Percentiles rank a stretch among this genome's conserved stretches.
phyloP scores from a whole-genome alignment of 2,329 filamentous ascomycete genomes.

The Fonsecaea multimorphosa region DNA sequence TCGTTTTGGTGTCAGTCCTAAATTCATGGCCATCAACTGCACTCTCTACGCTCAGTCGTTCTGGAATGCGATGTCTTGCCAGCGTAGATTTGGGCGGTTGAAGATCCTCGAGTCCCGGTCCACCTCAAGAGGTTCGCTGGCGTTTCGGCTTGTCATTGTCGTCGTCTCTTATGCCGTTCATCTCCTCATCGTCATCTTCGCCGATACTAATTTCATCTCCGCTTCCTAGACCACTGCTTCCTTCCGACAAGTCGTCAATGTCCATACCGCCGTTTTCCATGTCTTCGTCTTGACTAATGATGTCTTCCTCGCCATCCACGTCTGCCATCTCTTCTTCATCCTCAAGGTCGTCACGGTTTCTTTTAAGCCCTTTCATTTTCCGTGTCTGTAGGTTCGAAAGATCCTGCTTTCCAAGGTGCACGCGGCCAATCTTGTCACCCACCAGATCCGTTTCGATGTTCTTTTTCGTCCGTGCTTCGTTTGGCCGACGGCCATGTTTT shows the following conservation, averaged over 20 bases:
- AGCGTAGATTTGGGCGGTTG: not conserved
- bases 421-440: slow-evolving; percentile 93
- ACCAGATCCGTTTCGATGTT: slow-evolving; percentile 90
- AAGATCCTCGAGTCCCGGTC: not conserved
- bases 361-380: slow-evolving; percentile 99
- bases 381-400: slow-evolving; percentile 85
- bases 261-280: slow-evolving; percentile 39
- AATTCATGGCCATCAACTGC: not conserved
- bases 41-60: not conserved
- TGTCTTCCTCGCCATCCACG: slow-evolving; percentile 35
- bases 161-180: slow-evolving; percentile 30
- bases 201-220: slow-evolving; percentile 39
- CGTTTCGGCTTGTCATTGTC: slow-evolving; percentile 37
- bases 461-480: slow-evolving; percentile 77
- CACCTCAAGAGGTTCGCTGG: slow-evolving; percentile 33
- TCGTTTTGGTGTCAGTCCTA: not conserved
- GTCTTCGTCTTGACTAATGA: slow-evolving; percentile 38
- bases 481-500: slow-evolving; percentile 75
- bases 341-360: slow-evolving; percentile 69
- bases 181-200: slow-evolving; percentile 38
- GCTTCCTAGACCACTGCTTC: slow-evolving; percentile 33
- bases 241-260: slow-evolving; percentile 49
- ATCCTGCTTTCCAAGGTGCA: slow-evolving; percentile 91
- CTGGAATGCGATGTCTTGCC: not conserved
- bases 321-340: slow-evolving; percentile 48